Base-by-base conservation (phyloP, 768 basidiomycete genomes). In the Pisolithus albus region DNA sequence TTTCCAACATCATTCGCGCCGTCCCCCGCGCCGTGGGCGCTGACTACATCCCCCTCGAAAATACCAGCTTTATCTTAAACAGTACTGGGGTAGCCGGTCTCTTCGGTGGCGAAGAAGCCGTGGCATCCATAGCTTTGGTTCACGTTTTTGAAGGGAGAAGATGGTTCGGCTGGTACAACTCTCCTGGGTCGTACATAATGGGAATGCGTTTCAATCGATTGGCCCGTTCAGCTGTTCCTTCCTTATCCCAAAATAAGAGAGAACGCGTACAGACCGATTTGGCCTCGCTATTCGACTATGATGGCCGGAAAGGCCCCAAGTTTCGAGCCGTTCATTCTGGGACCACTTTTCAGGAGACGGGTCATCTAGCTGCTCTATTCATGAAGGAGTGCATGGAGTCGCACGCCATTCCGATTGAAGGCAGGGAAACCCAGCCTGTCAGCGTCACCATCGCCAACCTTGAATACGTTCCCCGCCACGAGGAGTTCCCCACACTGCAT, bases 81-180 rank as follows among this genome's bases (percentile, higher is more conserved):
- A 28, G 63, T 0, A 63, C 66, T 9, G 69, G 70, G 4, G 58
- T 71, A 3, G 70, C 64, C 4, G 68, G 68, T 1, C 66, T 71
- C 42, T 70, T 71, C 11, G 71, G 70, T 34, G 71, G 70, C 8
- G 68, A 70, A 28, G 70, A 72, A 37, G 67, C 70, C 10, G 59
- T 72, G 23, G 59, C 70, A 19, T 70, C 70, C 23, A 71, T 72
- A 68, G 58, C 65, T 8, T 62, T 65, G 30, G 62, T 71, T 2
- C 70, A 70, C 47, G 38, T 71, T 2, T 67, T 62, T 53, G 28
- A 53, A 19, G 66, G 64, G 1, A 58, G 68, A 56, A 60, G 30
- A 46, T 72, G 64, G 66, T 36, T 71, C 3, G 69, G 70, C 7
- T 71, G 64, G 65, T 68, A 72, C 47, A 72, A 71, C 41, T 67